These are phyloP conservation scores for Nymphaea thermarum DNA, from an alignment of 164 flowering plant genomes.

Conservation along the genomic window DNA sequence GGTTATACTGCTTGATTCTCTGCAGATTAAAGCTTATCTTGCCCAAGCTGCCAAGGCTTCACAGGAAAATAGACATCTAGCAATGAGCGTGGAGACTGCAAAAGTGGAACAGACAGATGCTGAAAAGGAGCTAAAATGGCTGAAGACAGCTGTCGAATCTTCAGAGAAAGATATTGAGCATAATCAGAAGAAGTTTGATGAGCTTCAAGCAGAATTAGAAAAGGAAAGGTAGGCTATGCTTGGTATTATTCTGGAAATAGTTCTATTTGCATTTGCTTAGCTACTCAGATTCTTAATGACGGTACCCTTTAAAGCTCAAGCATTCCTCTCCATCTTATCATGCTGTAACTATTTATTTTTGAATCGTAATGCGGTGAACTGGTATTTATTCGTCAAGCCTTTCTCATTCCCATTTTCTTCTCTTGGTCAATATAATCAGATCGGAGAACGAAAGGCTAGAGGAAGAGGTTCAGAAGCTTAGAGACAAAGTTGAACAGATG, in stretches of 20 bases:
- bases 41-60: slow-evolving; percentile 43
- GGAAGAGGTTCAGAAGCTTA: slow-evolving; percentile 64
- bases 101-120: slow-evolving; percentile 75
- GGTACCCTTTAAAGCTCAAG: no score
- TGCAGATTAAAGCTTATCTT: slow-evolving; percentile 60
- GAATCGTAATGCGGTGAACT: no score
- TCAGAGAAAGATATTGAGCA: slow-evolving; percentile 91
- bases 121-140: slow-evolving; percentile 91
- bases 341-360: no score
- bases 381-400: no score
- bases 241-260: no score
- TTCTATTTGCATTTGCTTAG: not conserved
- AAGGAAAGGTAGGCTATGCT: slow-evolving; percentile 43
- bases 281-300: not conserved
- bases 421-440: slow-evolving; percentile 22
- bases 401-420: not conserved
- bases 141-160: slow-evolving; percentile 50
- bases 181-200: slow-evolving; percentile 39
- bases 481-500: slow-evolving; percentile 41
- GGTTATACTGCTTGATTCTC: not conserved
- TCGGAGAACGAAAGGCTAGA: slow-evolving; percentile 47
- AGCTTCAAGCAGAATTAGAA: slow-evolving; percentile 39
- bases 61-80: slow-evolving; percentile 56
- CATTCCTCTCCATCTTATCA: no score
- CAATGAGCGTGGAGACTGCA: slow-evolving; percentile 45